Conservation (phyloP, 495 filamentous ascomycete species). For the Neurospora sp. region DNA sequence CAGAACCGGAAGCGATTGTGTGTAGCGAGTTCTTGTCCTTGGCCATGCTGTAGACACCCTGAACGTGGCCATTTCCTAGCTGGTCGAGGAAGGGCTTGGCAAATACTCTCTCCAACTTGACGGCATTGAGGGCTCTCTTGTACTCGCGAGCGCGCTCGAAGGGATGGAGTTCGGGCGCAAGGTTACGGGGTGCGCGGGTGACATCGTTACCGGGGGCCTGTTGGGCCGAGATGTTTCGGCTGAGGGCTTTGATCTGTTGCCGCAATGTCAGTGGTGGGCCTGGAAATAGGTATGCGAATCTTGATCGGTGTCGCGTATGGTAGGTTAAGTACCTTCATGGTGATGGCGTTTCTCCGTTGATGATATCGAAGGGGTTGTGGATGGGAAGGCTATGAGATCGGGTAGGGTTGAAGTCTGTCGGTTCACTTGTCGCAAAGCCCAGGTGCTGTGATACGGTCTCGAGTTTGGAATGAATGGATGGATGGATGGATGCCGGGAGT, state of each 20-base stretch:
- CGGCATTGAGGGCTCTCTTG: conserved; percentile 53
- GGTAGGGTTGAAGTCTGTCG: background rate
- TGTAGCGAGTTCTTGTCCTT: conserved; percentile 60
- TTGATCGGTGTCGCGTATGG: background rate
- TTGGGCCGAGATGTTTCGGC: conserved; percentile 61
- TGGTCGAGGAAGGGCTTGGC: conserved; percentile 85
- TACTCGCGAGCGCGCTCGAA: conserved; percentile 94
- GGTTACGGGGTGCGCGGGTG: conserved; percentile 50
- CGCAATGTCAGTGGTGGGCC: conserved; percentile 1
- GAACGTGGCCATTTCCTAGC: conserved; percentile 83
- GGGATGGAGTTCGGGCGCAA: conserved; percentile 87
- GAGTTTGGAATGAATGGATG: background rate
- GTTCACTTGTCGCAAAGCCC: background rate
- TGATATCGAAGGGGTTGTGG: background rate
- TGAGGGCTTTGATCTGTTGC: conserved; percentile 79
- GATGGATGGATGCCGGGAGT: background rate
- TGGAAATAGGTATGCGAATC: background rate
- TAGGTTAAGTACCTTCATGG: conserved; percentile 29
- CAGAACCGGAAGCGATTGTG: conserved; percentile 66
- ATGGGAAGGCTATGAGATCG: background rate
- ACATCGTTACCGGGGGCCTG: conserved; percentile 71
- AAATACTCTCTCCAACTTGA: conserved; percentile 93
- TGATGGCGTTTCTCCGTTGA: conserved; percentile 11
- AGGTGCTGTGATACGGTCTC: background rate
- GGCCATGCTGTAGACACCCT: conserved; percentile 72